phyloP scores from a whole-genome alignment of 169 alveolate species.

The Toxoplasma gondii region DNA sequence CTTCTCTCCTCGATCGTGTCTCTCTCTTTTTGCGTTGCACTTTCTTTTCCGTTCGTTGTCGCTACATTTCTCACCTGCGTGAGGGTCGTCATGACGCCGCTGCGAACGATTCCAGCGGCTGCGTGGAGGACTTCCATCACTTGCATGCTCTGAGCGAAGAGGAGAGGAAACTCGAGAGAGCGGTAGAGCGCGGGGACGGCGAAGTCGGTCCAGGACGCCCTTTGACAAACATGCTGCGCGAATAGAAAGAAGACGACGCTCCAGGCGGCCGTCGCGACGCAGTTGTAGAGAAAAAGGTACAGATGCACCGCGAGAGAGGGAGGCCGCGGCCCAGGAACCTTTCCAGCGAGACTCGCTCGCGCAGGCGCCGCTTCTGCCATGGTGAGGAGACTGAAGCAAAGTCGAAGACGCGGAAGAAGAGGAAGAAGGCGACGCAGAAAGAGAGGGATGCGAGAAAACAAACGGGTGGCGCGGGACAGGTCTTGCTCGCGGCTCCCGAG shows the following conservation, averaged over 20 bases:
- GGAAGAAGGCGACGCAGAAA: background rate
- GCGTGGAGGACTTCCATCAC: slow-evolving; percentile 55
- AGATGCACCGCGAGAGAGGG: background rate
- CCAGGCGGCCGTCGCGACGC: slow-evolving; percentile 43
- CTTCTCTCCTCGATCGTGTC: too few relatives aligned
- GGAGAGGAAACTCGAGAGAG: slow-evolving; percentile 47
- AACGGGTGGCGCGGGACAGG: too few relatives aligned
- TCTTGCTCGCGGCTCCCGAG: too few relatives aligned
- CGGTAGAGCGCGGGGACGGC: slow-evolving; percentile 27
- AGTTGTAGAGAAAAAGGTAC: slow-evolving; percentile 6
- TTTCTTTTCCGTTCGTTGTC: too few relatives aligned
- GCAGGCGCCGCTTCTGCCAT: background rate
- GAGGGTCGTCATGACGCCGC: slow-evolving; percentile 53
- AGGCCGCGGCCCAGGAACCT: background rate
- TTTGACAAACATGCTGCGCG: background rate
- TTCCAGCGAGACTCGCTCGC: background rate
- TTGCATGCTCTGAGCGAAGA: slow-evolving; percentile 55
- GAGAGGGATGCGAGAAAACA: background rate
- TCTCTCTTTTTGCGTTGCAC: too few relatives aligned
- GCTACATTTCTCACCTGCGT: slow-evolving; percentile 12
- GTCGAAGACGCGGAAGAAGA: background rate
- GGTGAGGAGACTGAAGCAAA: background rate
- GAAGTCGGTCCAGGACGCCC: background rate
- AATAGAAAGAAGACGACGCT: slow-evolving; percentile 36
- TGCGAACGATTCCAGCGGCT: slow-evolving; percentile 43